These are phyloP conservation scores for Triangularia verruculosa DNA, from an alignment of 2,329 filamentous ascomycete species.

Conservation along the genomic window DNA sequence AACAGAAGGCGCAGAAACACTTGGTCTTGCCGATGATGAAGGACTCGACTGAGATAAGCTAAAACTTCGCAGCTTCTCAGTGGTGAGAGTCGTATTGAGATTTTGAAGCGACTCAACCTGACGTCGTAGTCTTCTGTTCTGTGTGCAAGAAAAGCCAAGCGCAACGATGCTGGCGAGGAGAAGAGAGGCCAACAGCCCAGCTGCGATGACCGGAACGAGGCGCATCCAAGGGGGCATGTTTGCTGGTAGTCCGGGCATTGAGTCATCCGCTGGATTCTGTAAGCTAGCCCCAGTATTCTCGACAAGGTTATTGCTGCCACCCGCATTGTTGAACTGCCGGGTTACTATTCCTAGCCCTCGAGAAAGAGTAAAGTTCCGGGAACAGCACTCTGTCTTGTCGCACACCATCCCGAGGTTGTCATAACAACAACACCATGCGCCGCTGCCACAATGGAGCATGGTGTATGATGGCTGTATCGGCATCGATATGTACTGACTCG, in stretches of 20 bases:
- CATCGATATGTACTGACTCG: slow-evolving; percentile 20
- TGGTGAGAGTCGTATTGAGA: background rate
- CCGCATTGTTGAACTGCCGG: slow-evolving; percentile 18
- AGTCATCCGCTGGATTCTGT: background rate
- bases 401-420: slow-evolving; percentile 23
- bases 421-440: slow-evolving; percentile 26
- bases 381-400: slow-evolving; percentile 22
- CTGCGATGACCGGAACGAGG: slow-evolving; percentile 18
- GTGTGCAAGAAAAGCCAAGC: slow-evolving; percentile 17
- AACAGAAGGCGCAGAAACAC: background rate
- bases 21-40: background rate
- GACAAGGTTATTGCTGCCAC: background rate
- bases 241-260: background rate
- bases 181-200: slow-evolving; percentile 17
- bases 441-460: slow-evolving; percentile 18
- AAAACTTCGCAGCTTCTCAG: background rate
- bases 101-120: slow-evolving; percentile 19
- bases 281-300: background rate
- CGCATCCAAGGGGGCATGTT: slow-evolving; percentile 8
- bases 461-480: slow-evolving; percentile 23
- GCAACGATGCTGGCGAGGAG: slow-evolving; percentile 20
- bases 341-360: slow-evolving; percentile 20
- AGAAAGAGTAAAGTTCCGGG: slow-evolving; percentile 22
- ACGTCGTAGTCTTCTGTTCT: slow-evolving; percentile 15
- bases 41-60: background rate